These are phyloP conservation scores for Zygoascus hellenicus DNA, from an alignment of 1,139 yeast species.

Conservation along the genomic window DNA sequence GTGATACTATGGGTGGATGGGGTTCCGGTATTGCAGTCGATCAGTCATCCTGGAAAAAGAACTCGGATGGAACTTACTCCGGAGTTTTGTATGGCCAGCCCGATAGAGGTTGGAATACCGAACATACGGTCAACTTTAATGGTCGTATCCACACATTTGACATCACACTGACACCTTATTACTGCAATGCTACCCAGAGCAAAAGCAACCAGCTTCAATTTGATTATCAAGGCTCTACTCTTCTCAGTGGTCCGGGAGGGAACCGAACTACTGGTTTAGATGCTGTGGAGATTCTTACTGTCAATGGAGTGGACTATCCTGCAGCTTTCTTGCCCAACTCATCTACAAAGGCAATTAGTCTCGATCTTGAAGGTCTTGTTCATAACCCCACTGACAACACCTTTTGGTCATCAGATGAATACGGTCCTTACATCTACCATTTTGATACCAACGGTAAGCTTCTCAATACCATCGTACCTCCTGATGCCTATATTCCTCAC, in stretches of 20 bases:
- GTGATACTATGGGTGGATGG: slow-evolving; percentile 20
- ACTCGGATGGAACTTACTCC: slow-evolving; percentile 14
- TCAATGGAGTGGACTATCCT: slow-evolving; percentile 15
- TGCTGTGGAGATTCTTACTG: slow-evolving; percentile 14
- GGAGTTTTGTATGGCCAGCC: slow-evolving; percentile 18
- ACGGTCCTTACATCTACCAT: slow-evolving; percentile 20
- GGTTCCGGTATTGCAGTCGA: slow-evolving; percentile 19
- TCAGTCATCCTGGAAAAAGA: slow-evolving; percentile 12
- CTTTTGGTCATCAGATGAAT: slow-evolving; percentile 20
- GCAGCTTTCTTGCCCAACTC: slow-evolving; percentile 14
- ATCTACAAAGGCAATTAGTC: slow-evolving; percentile 8
- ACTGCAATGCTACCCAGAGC: slow-evolving; percentile 10
- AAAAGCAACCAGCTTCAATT: slow-evolving; percentile 13
- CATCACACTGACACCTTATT: slow-evolving; percentile 16
- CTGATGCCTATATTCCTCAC: slow-evolving; percentile 18
- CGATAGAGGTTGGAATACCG: slow-evolving; percentile 21
- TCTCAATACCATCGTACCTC: slow-evolving; percentile 18
- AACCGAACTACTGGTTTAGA: slow-evolving; percentile 17
- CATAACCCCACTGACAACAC: slow-evolving; percentile 15
- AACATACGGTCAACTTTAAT: slow-evolving; percentile 15
- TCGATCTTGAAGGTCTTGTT: slow-evolving; percentile 18
- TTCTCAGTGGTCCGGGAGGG: slow-evolving; percentile 17
- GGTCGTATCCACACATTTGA: slow-evolving; percentile 16
- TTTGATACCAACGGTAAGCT: slow-evolving; percentile 13
- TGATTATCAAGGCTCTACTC: slow-evolving; percentile 11